Percentiles rank a stretch among this genome's conserved stretches.
Conservation (phyloP, 1,284 basidiomycete species). For the Leucoagaricus sp. region DNA sequence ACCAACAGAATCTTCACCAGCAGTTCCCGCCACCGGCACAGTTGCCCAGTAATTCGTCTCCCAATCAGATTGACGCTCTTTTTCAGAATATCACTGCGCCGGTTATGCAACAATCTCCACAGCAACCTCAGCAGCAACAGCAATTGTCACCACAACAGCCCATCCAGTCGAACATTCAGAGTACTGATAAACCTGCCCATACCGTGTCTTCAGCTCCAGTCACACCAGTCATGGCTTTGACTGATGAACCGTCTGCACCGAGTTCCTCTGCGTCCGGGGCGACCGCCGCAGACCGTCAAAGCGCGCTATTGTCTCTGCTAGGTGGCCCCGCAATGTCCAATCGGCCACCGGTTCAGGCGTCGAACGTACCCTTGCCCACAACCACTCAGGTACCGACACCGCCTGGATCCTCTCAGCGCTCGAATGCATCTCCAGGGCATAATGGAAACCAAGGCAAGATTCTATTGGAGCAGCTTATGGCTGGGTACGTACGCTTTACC, state of each 20-base stretch:
- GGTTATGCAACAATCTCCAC: slow-evolving; percentile 33
- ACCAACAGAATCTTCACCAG: slow-evolving; percentile 38
- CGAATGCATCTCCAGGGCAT: slow-evolving; percentile 52
- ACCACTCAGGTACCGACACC: slow-evolving; percentile 67
- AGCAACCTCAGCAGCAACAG: slow-evolving; percentile 31
- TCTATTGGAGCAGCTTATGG: slow-evolving; percentile 77
- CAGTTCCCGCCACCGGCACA: slow-evolving; percentile 24
- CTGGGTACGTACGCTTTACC: slow-evolving; percentile 54
- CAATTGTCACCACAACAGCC: slow-evolving; percentile 21
- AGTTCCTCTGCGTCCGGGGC: slow-evolving; percentile 43
- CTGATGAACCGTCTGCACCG: slow-evolving; percentile 48
- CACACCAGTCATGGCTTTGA: slow-evolving; percentile 52
- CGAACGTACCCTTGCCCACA: slow-evolving; percentile 28
- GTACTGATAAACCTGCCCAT: slow-evolving; percentile 32
- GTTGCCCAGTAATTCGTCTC: slow-evolving; percentile 36
- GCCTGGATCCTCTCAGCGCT: slow-evolving; percentile 61
- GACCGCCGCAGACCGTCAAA: slow-evolving; percentile 61
- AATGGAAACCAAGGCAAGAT: slow-evolving; percentile 65
- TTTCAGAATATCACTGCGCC: slow-evolving; percentile 50
- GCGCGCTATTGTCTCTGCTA: slow-evolving; percentile 69
- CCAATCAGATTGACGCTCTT: slow-evolving; percentile 57
- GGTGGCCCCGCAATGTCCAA: slow-evolving; percentile 39
- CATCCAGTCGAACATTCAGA: slow-evolving; percentile 22
- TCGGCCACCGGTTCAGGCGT: slow-evolving; percentile 28
- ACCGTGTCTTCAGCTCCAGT: slow-evolving; percentile 49